phyloP scores from a whole-genome alignment of 768 basidiomycete species.

The Chalciporus chontae region DNA sequence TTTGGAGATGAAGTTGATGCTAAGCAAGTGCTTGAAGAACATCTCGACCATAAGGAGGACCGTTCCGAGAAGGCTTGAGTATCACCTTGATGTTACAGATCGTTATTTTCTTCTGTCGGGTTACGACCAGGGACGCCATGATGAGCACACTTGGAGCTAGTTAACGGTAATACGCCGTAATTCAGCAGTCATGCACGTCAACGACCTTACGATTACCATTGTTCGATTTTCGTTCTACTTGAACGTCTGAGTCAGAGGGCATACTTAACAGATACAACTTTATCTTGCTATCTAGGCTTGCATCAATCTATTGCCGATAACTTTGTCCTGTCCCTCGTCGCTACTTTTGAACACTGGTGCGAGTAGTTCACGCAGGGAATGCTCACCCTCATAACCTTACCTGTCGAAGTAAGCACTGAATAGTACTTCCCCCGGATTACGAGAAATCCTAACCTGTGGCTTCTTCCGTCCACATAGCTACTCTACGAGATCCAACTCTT shows the following conservation, averaged over 20 bases:
- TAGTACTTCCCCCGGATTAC: background rate
- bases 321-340: background rate
- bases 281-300: background rate
- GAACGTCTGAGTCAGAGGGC: background rate
- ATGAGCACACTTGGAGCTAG: no score
- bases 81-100: background rate
- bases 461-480: constrained; percentile 44
- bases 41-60: constrained; percentile 4
- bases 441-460: constrained; percentile 5
- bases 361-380: constrained; percentile 5
- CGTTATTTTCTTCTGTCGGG: no score
- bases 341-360: background rate
- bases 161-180: no score
- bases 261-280: background rate
- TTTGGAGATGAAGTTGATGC: constrained; percentile 18
- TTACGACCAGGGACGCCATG: no score
- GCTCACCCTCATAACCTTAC: constrained; percentile 26
- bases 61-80: constrained; percentile 3
- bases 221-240: no score
- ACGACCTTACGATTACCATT: no score
- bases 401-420: constrained; percentile 33
- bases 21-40: constrained; percentile 10
- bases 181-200: no score
- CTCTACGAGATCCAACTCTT: constrained; percentile 74
- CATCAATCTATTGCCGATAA: background rate